Evolutionary conservation across 805 yeast species (phyloP).

Genomic region (Barnettozyma sucrosica): DNA sequence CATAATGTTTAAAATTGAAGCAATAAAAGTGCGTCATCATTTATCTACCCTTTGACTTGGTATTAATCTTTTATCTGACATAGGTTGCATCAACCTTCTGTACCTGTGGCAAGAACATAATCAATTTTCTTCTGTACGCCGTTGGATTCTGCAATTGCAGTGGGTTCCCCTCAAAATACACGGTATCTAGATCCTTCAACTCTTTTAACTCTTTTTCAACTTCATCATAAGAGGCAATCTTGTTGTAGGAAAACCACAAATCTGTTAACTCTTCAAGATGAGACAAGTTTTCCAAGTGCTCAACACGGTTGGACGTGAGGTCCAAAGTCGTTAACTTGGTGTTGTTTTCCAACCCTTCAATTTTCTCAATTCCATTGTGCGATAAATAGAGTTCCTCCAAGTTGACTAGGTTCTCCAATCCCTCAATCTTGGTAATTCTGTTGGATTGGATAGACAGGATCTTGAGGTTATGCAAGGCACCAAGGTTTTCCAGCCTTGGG

Average conservation of each 20-base stretch:
- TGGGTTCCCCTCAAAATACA: constrained; percentile 92
- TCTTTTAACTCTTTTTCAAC: constrained; percentile 58
- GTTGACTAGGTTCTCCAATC: constrained; percentile 62
- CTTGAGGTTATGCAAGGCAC: constrained; percentile 52
- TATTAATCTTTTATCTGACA: constrained; percentile 26
- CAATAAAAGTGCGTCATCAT: no score
- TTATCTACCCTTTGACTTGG: not conserved
- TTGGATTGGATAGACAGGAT: constrained; percentile 88
- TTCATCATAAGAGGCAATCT: constrained; percentile 61
- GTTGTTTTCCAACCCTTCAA: constrained; percentile 76
- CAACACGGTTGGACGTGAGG: constrained; percentile 67
- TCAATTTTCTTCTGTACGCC: constrained; percentile 78
- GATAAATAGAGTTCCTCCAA: constrained; percentile 85
- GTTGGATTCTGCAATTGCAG: constrained; percentile 68
- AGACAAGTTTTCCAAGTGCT: constrained; percentile 53
- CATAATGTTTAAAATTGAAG: not conserved
- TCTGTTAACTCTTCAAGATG: constrained; percentile 77
- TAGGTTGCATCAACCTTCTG: constrained; percentile 90
- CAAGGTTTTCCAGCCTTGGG: constrained; percentile 54
- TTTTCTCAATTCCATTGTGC: constrained; percentile 67
- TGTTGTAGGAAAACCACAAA: constrained; percentile 86
- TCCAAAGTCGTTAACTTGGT: constrained; percentile 67
- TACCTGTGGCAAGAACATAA: constrained; percentile 61
- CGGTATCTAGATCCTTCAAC: constrained; percentile 69
- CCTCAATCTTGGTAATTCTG: constrained; percentile 70